Evolutionary conservation across 768 basidiomycete genomes (phyloP).

Genomic region (Suillus lakei): DNA sequence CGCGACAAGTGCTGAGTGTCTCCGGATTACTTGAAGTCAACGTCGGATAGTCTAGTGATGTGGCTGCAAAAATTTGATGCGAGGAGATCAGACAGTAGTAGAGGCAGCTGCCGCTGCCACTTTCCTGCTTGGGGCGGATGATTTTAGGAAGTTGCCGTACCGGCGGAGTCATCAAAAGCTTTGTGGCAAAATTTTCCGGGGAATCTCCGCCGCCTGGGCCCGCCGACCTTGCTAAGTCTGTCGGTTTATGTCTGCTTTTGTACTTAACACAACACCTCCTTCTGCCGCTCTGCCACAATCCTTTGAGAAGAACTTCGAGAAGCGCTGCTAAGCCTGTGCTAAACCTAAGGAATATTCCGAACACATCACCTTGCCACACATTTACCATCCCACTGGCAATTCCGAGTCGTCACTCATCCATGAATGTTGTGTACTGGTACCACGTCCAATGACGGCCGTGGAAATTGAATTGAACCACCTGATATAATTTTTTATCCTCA

Average conservation of each 20-base stretch:
- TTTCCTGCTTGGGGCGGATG: neutral
- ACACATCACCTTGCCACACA: neutral
- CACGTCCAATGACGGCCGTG: neutral
- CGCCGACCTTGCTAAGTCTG: slow-evolving; percentile 13
- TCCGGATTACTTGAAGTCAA: neutral
- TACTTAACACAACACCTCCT: slow-evolving; percentile 17
- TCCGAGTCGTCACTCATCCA: neutral
- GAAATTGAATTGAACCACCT: neutral
- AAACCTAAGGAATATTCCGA: neutral
- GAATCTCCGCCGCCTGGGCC: slow-evolving; percentile 11
- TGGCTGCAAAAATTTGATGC: neutral
- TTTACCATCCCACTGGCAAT: neutral
- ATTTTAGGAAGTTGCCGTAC: slow-evolving; percentile 1
- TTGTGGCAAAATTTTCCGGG: slow-evolving; percentile 24
- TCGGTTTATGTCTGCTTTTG: slow-evolving; percentile 31
- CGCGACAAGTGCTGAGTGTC: neutral
- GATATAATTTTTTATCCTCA: neutral
- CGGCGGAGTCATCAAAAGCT: slow-evolving; percentile 7
- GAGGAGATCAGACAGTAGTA: neutral
- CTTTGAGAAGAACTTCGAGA: neutral
- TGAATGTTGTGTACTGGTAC: neutral
- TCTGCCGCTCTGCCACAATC: neutral
- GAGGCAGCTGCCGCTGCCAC: neutral
- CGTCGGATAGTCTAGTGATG: neutral
- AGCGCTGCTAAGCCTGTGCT: neutral